Conservation (phyloP, 257 asterid genomes). For the Forsythia suspensa region DNA sequence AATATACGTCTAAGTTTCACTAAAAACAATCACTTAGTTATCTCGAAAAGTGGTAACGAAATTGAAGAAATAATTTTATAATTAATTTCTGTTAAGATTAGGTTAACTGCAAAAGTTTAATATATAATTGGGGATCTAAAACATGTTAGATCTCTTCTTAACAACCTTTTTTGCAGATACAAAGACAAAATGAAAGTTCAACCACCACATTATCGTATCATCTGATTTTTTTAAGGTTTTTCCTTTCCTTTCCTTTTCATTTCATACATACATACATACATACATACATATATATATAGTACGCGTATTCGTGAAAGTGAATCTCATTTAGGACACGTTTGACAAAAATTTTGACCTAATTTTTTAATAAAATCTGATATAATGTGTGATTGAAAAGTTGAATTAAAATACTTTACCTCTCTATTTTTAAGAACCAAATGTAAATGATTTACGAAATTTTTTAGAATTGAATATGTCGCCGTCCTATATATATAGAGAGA, state of each 20-base stretch:
- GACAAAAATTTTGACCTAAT: no score
- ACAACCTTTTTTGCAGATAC: constrained; percentile 3
- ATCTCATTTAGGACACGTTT: no score
- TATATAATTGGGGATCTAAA: not conserved
- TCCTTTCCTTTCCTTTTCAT: not conserved
- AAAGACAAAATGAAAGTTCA: constrained; percentile 19
- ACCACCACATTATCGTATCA: constrained; percentile 33
- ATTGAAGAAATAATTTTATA: not conserved
- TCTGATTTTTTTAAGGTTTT: not conserved
- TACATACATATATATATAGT: no score
- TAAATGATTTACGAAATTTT: not conserved
- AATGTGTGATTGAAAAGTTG: no score
- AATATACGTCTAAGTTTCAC: no score
- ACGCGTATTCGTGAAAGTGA: not conserved
- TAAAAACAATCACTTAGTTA: not conserved
- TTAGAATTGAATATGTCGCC: no score
- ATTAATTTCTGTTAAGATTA: constrained; percentile 23
- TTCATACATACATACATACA: no score
- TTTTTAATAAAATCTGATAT: no score
- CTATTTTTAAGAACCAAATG: no score
- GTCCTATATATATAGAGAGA: no score
- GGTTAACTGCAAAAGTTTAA: constrained; percentile 31
- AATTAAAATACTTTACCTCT: no score
- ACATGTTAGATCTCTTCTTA: constrained; percentile 5
- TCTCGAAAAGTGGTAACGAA: not conserved